Percentiles rank a stretch among this genome's conserved stretches.
Conservation (phyloP, 352 stramenopile genomes). For the Phytophthora crassamura region DNA sequence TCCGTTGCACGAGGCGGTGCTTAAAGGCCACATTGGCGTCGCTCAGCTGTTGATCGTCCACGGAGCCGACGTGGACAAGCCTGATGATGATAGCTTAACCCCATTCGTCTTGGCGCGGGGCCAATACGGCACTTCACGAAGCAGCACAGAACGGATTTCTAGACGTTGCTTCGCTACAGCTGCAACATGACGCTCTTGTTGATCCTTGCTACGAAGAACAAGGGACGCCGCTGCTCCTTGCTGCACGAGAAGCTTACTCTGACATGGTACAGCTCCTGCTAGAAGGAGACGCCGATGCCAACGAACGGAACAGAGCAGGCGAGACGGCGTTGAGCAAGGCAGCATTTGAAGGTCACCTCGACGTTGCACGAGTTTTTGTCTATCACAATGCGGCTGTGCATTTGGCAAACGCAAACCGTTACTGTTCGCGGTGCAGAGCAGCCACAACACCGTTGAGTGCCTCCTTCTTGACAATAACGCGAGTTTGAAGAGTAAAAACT, state of each 20-base stretch:
- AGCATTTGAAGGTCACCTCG: constrained; percentile 4
- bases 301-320: neutral
- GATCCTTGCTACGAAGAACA: neutral
- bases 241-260: neutral
- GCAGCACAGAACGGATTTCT: neutral
- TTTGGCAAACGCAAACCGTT: neutral
- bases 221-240: neutral
- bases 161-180: neutral
- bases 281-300: neutral
- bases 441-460: neutral
- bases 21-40: neutral
- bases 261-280: neutral
- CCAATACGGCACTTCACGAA: constrained; percentile 3
- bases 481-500: constrained; percentile 3
- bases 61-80: neutral
- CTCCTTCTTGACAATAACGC: constrained; percentile 3
- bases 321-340: constrained; percentile 2
- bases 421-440: neutral
- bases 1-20: neutral
- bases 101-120: neutral
- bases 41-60: neutral
- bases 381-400: neutral
- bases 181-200: neutral
- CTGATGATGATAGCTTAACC: neutral
- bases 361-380: neutral